These are phyloP conservation scores for Zoysia pacifica DNA, from an alignment of 176 grass and related monocot genomes.

Conservation along the genomic window DNA sequence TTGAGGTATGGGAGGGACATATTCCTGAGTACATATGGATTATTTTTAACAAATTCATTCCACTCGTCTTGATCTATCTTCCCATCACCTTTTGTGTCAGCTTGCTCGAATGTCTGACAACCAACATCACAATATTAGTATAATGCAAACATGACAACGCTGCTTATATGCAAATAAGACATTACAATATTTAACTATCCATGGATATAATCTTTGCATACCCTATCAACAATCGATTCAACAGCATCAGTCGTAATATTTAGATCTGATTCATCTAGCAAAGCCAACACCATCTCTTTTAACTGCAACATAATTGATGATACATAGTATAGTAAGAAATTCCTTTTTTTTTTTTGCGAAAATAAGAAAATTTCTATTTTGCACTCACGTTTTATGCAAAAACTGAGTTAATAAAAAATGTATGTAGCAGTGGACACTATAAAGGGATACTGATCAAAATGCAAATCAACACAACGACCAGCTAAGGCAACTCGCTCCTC, in stretches of 20 bases:
- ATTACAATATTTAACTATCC: neutral
- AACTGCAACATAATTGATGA: slow-evolving; percentile 9
- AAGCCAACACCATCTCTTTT: slow-evolving; percentile 51
- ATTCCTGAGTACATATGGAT: slow-evolving; percentile 47
- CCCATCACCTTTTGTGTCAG: slow-evolving; percentile 48
- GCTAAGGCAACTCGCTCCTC: neutral
- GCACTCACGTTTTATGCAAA: neutral
- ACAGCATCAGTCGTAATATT: slow-evolving; percentile 43
- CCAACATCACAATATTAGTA: slow-evolving; percentile 25
- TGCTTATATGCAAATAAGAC: slow-evolving; percentile 1
- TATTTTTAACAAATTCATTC: slow-evolving; percentile 39
- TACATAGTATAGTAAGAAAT: neutral
- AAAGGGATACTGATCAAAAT: neutral
- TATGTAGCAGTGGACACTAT: neutral
- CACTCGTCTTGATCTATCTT: slow-evolving; percentile 53
- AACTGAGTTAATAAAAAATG: neutral
- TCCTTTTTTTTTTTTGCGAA: neutral
- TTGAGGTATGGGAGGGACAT: slow-evolving; percentile 59
- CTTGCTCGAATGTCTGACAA: slow-evolving; percentile 49
- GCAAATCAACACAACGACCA: neutral
- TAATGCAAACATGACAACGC: neutral
- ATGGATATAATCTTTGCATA: slow-evolving; percentile 38
- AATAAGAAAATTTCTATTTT: slow-evolving; percentile 1
- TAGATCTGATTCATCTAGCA: slow-evolving; percentile 49
- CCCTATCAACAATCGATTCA: slow-evolving; percentile 43